A percentile compares a stretch with the other conserved stretches of the same genome.
phyloP scores from a whole-genome alignment of 768 basidiomycete genomes.

The Xerocomus brunneocitrinus region DNA sequence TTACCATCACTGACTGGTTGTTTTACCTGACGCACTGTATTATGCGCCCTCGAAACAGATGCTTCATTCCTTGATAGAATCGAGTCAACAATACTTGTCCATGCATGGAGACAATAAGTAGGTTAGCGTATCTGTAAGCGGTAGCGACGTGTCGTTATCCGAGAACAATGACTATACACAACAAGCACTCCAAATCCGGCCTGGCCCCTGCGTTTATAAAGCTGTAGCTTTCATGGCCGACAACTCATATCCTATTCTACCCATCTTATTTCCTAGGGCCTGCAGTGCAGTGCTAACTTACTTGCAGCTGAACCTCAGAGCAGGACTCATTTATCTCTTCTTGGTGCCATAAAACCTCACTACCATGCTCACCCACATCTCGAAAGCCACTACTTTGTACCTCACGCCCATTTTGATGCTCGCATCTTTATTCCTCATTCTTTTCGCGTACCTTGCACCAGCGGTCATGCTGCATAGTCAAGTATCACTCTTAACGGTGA shows the following conservation, averaged over 20 bases:
- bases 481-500: constrained; percentile 63
- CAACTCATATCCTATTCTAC: neutral
- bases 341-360: neutral
- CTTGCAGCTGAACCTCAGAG: constrained; percentile 17
- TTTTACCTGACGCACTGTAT: constrained; percentile 24
- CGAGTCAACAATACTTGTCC: constrained; percentile 6
- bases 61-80: neutral
- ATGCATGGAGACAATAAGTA: neutral
- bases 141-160: neutral
- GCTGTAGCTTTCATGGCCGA: neutral
- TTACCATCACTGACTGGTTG: constrained; percentile 28
- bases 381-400: constrained; percentile 64
- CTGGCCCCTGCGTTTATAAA: constrained; percentile 14
- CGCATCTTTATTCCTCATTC: constrained; percentile 58
- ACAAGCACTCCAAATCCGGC: constrained; percentile 11
- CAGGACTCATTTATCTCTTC: constrained; percentile 11
- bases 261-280: constrained; percentile 1
- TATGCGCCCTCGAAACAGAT: constrained; percentile 4
- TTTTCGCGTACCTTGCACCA: constrained; percentile 70
- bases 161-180: constrained; percentile 15
- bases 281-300: constrained; percentile 25
- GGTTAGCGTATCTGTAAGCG: neutral
- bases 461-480: constrained; percentile 51
- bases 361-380: constrained; percentile 64
- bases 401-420: constrained; percentile 63